phyloP scores from a whole-genome alignment of 768 basidiomycete genomes.

The Collybia nuda region DNA sequence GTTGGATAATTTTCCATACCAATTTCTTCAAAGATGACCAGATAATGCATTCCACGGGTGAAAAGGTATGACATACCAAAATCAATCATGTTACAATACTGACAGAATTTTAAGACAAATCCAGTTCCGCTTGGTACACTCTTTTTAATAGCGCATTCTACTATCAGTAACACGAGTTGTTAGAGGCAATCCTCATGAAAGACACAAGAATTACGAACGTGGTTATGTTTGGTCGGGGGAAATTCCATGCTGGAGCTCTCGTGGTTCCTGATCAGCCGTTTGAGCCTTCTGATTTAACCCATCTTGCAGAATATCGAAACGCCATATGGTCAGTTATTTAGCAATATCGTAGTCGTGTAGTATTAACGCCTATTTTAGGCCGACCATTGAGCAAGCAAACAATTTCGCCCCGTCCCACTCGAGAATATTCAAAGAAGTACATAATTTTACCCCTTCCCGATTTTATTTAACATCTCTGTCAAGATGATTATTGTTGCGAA shows the following conservation, averaged over 20 bases:
- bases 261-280: slow-evolving; percentile 29
- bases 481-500: slow-evolving; percentile 28
- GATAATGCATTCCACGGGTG: slow-evolving; percentile 34
- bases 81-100: not conserved
- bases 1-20: no score
- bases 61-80: slow-evolving; percentile 23
- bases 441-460: slow-evolving; percentile 11
- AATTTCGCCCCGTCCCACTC: slow-evolving; percentile 40
- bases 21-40: slow-evolving; percentile 29
- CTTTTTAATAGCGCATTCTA: no score
- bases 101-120: not conserved
- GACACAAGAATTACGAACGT: slow-evolving; percentile 19
- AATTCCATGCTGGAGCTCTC: slow-evolving; percentile 30
- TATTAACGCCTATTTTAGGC: slow-evolving; percentile 20
- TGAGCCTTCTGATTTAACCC: slow-evolving; percentile 19
- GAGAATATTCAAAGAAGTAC: slow-evolving; percentile 54
- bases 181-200: not conserved
- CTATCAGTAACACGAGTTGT: no score
- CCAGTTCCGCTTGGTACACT: no score
- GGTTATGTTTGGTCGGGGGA: slow-evolving; percentile 44
- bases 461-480: no score
- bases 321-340: slow-evolving; percentile 30
- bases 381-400: slow-evolving; percentile 43
- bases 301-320: slow-evolving; percentile 30
- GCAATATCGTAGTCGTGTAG: no score